Evolutionary conservation across 2,329 filamentous ascomycete genomes (phyloP), one percentile per base, ranked within the genome.

Genomic region (Fusarium mundagurra): DNA sequence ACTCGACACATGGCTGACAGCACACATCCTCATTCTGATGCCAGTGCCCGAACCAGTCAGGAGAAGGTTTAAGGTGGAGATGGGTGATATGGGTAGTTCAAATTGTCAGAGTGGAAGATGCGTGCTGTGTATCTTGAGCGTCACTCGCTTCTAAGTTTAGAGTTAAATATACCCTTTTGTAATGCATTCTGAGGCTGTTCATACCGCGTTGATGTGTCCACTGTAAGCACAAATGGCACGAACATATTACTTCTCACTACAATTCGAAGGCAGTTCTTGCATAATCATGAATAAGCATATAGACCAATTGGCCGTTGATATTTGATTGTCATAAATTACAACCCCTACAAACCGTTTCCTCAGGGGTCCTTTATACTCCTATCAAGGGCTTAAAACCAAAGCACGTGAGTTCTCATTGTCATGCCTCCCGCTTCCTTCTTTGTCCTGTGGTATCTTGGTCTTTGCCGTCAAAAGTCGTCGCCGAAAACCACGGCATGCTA

Each of bases 1-100:
- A 86, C 86, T 45, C 86, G 88, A 63, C 92, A 95, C 77, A 90
- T 95, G 63, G 84, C 82, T 68, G 86, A 83, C 64, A 69, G 77
- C 31, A 73, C 73, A 13, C 73, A 75, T 64, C 65, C 71, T n/a
- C 58, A 59, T 54, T 71, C 75, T 39, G 75, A 75, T 69, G 60
- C 44, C 27, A 67, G 79, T 71, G 48, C 77, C n/a, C 70, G 77
- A 41, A 78, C 76, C 51, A 76, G 78, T 39, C 73, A 77, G 10
- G 81, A 83, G 72, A 83, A 83, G 79, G 69, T 70, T 16, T 72
- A 67, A 38, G 20, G 12, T 29, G 7, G 14, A 43, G 20, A 34
- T 27, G 12, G 20, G 41, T 54, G 27, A 38, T 67, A 33, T 33
- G 10, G 34, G 24, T 24, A 31, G 22, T 34, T 51, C 34, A 61